A percentile compares a stretch with the other conserved stretches of the same genome.
Evolutionary conservation across 805 yeast genomes (phyloP).

Genomic region (Ogataea saltuana): DNA sequence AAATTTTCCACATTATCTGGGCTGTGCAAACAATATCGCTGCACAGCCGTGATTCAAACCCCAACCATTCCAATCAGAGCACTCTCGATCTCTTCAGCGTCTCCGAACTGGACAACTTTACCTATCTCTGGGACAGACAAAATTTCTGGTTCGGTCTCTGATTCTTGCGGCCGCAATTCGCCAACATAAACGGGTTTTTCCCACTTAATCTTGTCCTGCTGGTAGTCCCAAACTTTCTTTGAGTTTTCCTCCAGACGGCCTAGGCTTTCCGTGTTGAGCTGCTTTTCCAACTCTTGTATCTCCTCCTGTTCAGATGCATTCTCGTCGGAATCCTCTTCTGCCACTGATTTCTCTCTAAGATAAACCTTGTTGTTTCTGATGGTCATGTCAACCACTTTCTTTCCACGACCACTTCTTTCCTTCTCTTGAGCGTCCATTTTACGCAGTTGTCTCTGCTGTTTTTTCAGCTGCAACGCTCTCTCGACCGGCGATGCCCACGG

Average conservation of each 20-base stretch:
- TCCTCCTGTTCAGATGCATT: constrained; percentile 35
- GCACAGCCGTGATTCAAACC: constrained; percentile 13
- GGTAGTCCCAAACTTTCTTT: constrained; percentile 57
- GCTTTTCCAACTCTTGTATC: constrained; percentile 25
- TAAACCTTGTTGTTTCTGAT: constrained; percentile 79
- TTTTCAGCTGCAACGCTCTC: constrained; percentile 81
- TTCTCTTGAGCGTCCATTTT: constrained; percentile 60
- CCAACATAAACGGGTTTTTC: constrained; percentile 40
- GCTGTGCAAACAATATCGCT: not conserved
- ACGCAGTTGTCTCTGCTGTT: constrained; percentile 75
- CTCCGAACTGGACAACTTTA: constrained; percentile 34
- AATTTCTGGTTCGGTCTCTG: not conserved
- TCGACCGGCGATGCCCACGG: constrained; percentile 88
- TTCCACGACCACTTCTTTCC: constrained; percentile 70
- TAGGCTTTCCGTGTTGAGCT: constrained; percentile 31
- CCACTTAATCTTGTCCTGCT: constrained; percentile 55
- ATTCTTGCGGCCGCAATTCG: constrained; percentile 5
- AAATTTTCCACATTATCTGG: constrained; percentile 6
- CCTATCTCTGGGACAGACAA: constrained; percentile 14
- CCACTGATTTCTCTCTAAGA: constrained; percentile 48
- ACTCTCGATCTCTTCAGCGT: constrained; percentile 33
- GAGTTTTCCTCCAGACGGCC: constrained; percentile 33
- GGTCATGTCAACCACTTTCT: constrained; percentile 72
- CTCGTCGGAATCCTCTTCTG: constrained; percentile 25
- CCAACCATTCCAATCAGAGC: constrained; percentile 33